A percentile compares a stretch with the other conserved stretches of the same genome.
Evolutionary conservation across 768 basidiomycete species (phyloP).

Genomic region (Boletus sp.): DNA sequence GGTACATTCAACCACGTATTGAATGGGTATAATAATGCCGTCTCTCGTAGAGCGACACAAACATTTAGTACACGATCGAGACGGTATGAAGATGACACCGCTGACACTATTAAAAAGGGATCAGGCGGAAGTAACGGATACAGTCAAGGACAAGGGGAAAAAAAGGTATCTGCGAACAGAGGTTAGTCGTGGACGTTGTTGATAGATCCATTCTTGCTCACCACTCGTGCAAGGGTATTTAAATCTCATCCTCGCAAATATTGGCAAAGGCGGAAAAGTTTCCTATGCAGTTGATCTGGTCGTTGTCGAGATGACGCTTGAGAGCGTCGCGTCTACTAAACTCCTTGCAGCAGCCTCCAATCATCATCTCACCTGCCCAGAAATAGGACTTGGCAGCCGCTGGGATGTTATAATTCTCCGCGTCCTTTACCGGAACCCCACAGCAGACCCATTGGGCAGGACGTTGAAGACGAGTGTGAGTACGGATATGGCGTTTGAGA

Average conservation of each 20-base stretch:
- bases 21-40: conserved; percentile 12
- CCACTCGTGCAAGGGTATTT: conserved; percentile 7
- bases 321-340: conserved; percentile 41
- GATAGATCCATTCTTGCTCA: neutral
- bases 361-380: conserved; percentile 31
- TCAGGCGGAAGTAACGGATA: neutral
- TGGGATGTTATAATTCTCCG: conserved; percentile 20
- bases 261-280: conserved; percentile 31
- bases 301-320: conserved; percentile 40
- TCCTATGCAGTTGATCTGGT: conserved; percentile 34
- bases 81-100: conserved; percentile 7
- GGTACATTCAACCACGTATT: conserved; percentile 15
- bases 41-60: neutral
- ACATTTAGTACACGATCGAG: conserved; percentile 11
- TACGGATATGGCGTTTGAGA: conserved; percentile 56
- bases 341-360: conserved; percentile 38
- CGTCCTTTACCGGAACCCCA: conserved; percentile 31
- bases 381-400: conserved; percentile 23
- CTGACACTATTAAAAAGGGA: conserved; percentile 6
- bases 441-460: conserved; percentile 40
- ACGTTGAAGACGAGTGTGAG: conserved; percentile 42
- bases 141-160: neutral
- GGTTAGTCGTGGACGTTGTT: conserved; percentile 1
- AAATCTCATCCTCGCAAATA: conserved; percentile 25
- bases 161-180: conserved; percentile 6